Conservation (phyloP, 2,329 filamentous ascomycete species). For the Botrytis pseudocinerea region DNA sequence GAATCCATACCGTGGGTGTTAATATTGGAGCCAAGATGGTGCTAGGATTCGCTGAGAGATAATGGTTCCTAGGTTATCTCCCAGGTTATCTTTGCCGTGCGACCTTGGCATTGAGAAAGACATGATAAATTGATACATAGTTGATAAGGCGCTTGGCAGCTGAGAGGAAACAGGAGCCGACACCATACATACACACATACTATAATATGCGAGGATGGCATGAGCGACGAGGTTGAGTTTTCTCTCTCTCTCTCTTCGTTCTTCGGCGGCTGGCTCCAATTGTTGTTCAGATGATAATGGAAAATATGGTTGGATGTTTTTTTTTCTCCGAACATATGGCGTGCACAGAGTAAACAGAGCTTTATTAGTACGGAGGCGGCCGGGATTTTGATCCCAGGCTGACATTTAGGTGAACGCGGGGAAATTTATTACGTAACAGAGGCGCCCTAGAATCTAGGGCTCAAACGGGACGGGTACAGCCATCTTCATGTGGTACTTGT, state of each 20-base stretch:
- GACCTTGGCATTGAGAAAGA: background rate
- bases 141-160: constrained; percentile 7
- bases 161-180: background rate
- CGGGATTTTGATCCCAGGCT: background rate
- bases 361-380: background rate
- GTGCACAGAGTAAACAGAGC: too few species aligned
- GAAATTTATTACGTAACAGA: background rate
- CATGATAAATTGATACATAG: background rate
- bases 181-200: background rate
- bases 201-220: background rate
- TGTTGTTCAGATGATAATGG: background rate
- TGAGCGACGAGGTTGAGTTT: background rate
- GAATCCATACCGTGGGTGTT: background rate
- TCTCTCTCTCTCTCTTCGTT: background rate
- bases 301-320: background rate
- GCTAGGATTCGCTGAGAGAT: background rate
- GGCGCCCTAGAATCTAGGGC: background rate
- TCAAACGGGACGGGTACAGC: background rate
- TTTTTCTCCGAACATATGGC: too few species aligned
- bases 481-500: background rate
- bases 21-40: background rate
- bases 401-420: background rate
- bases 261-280: background rate
- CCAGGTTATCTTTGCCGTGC: background rate
- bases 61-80: background rate